Percentiles rank a stretch among this genome's conserved stretches.
Evolutionary conservation across 2,329 filamentous ascomycete species (phyloP).

Genomic region (Didymella segeticola): DNA sequence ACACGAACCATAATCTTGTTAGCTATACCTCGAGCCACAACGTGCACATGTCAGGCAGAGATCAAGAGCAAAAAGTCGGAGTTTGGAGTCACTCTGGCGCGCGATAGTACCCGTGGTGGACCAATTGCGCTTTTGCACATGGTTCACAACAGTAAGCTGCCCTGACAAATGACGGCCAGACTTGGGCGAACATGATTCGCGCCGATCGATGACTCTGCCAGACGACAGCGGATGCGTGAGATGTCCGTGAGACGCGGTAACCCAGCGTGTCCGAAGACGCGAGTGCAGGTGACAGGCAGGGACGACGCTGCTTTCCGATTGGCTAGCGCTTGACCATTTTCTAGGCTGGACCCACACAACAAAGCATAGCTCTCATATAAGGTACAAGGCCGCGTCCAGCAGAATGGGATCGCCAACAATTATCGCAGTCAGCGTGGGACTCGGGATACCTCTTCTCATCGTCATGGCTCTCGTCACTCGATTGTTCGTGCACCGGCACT

Average conservation of each 20-base stretch:
- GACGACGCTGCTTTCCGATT: slow-evolving; percentile 40
- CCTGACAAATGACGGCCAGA: slow-evolving; percentile 17
- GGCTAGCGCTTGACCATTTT: slow-evolving; percentile 20
- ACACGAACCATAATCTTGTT: not conserved
- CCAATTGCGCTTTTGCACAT: not conserved
- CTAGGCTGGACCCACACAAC: slow-evolving; percentile 22
- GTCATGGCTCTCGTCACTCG: slow-evolving; percentile 41
- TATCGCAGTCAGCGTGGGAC: slow-evolving; percentile 26
- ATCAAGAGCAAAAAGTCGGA: not conserved
- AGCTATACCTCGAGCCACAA: not conserved
- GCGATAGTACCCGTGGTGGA: not conserved
- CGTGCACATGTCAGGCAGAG: not conserved
- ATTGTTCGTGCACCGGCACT: slow-evolving; percentile 34
- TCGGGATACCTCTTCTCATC: slow-evolving; percentile 21
- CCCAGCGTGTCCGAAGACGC: slow-evolving; percentile 26
- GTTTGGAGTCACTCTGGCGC: too few species aligned
- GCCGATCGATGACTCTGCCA: slow-evolving; percentile 19
- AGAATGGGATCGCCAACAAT: slow-evolving; percentile 19
- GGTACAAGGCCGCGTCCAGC: slow-evolving; percentile 8
- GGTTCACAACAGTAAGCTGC: slow-evolving; percentile 3
- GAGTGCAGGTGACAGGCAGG: slow-evolving; percentile 21
- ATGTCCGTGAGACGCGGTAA: slow-evolving; percentile 21
- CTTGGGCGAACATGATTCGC: slow-evolving; percentile 20
- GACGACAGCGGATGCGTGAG: slow-evolving; percentile 5
- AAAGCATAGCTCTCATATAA: slow-evolving; percentile 32